Base-by-base conservation (phyloP, 371 early-diverging fungal species). In the Syncephalis fuscata region DNA sequence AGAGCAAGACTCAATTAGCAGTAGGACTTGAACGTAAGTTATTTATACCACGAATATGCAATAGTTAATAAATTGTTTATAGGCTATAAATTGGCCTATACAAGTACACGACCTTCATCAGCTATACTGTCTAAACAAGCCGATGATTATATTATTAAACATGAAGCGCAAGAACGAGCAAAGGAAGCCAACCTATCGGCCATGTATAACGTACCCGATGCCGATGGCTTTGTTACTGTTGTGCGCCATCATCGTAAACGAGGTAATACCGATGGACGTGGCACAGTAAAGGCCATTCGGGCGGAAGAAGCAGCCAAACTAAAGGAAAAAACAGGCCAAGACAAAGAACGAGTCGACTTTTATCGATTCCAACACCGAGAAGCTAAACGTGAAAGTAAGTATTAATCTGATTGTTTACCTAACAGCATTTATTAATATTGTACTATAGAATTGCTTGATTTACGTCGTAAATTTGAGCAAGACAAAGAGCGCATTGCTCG, bases 311-410 rank as follows among this genome's bases (percentile, higher is more conserved):
- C 53, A 27, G 53, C 62, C 50, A 57, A 62, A 24, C 38, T 61
- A 23, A 62, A 68, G 44, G 63, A 60, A 48, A 88, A 88, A 69
- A 7, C 32, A 4, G 32, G 4, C 4, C 7, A 32, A 7, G 78
- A 82, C 65, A 69, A 73, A 52, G 77, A 80, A 59, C 65, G 81
- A 42, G 70, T 71, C 39, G 82, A 92, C 65, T 90, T 94, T 71
- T 94, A 94, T 60, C 66, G 92, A 26, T 94, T 92, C 82, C 94
- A 93, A 67, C 68, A 82, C 70, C 78, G 91, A 21, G 90, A 93
- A 67, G 69, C 68, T 48, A 90, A 91, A 61, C 69, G 83, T 47
- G 77, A 86, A 54, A 74, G 86, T 86, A 73, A 57, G 70, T 66
- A 16, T 22, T 46, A 36, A 27, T 23, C 25, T 11, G 15, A 17